These are phyloP conservation scores for Fraxinus ornus DNA, from an alignment of 305 asterid species.

Conservation along the genomic window DNA sequence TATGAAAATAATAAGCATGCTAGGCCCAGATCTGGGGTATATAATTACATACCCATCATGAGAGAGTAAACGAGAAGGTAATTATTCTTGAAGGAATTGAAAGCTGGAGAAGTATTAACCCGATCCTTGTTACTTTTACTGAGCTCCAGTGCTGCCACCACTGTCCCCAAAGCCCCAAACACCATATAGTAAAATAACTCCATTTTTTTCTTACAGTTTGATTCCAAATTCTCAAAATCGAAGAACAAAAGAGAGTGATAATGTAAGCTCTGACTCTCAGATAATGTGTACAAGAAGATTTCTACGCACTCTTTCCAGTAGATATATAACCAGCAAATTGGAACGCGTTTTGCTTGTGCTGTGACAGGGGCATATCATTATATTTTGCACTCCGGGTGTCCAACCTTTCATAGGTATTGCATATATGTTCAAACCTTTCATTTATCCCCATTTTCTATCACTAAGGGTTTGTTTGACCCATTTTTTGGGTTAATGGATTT, in stretches of 20 bases:
- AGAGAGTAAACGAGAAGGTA: slow-evolving; percentile 92
- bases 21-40: slow-evolving; percentile 29
- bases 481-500: not conserved
- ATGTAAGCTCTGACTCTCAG: slow-evolving; percentile 4
- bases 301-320: not conserved
- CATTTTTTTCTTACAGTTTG: slow-evolving; percentile 38
- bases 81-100: slow-evolving; percentile 88
- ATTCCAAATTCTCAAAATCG: not conserved
- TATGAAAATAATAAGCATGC: not conserved
- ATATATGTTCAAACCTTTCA: not conserved
- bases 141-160: slow-evolving; percentile 80
- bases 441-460: not conserved
- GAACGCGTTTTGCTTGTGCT: not conserved
- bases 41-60: slow-evolving; percentile 78
- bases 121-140: slow-evolving; percentile 91
- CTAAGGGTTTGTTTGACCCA: not conserved
- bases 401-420: not conserved
- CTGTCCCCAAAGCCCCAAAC: slow-evolving; percentile 69
- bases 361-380: not conserved
- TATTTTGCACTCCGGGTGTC: not conserved
- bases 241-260: slow-evolving; percentile 1
- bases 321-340: not conserved
- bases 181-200: slow-evolving; percentile 81
- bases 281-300: not conserved
- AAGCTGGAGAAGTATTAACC: slow-evolving; percentile 66